These are phyloP conservation scores for Lactifluus hygrophoroides DNA, from an alignment of 768 basidiomycete genomes.

Conservation along the genomic window DNA sequence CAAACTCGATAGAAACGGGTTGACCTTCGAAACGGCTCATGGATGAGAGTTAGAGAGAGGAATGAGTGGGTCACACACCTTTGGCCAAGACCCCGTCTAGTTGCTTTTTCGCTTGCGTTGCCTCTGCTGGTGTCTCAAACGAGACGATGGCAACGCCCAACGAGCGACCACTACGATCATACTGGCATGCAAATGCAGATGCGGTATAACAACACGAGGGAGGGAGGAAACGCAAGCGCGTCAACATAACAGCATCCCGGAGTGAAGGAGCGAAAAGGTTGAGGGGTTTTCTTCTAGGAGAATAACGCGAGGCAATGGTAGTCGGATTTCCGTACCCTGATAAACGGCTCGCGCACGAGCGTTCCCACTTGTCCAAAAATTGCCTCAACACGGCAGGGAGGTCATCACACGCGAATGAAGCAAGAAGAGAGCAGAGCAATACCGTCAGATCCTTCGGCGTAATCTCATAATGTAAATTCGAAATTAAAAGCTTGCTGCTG, in stretches of 20 bases:
- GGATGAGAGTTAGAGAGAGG: conserved; percentile 2
- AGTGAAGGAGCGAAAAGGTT: conserved; percentile 33
- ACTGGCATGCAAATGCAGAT: conserved; percentile 50
- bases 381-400: conserved; percentile 36
- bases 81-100: conserved; percentile 84
- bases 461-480: conserved; percentile 89
- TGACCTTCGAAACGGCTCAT: conserved; percentile 45
- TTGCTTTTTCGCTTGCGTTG: conserved; percentile 73
- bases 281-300: conserved; percentile 51
- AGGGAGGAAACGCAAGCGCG: conserved; percentile 11
- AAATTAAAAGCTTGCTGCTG: conserved; percentile 51
- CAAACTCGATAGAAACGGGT: conserved; percentile 64
- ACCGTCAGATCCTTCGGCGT: conserved; percentile 84
- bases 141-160: conserved; percentile 72
- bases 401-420: neutral
- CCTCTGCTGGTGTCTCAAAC: conserved; percentile 73
- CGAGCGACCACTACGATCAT: conserved; percentile 92
- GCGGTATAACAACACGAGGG: conserved; percentile 25
- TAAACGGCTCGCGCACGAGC: conserved; percentile 84
- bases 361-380: conserved; percentile 92
- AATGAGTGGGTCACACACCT: conserved; percentile 40
- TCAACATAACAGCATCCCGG: conserved; percentile 15
- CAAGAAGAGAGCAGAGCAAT: conserved; percentile 26
- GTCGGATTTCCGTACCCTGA: conserved; percentile 74
- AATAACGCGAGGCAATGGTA: conserved; percentile 38